Evolutionary conservation across 1,284 basidiomycete genomes (phyloP).

Genomic region (Cryptococcus sp.): DNA sequence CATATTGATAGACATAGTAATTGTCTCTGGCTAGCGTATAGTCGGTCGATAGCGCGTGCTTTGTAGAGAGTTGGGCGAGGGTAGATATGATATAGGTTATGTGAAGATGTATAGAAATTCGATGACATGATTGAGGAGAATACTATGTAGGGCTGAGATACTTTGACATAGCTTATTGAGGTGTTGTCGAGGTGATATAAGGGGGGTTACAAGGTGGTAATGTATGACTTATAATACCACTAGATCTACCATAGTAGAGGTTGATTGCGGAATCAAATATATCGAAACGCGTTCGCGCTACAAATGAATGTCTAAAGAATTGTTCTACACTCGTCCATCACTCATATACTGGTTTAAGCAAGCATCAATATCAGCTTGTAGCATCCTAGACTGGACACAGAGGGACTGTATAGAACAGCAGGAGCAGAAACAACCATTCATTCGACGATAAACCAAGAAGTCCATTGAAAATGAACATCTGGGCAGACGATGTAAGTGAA

Average conservation of each 20-base stretch:
- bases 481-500: slow-evolving; percentile 46
- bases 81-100: slow-evolving; percentile 65
- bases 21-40: slow-evolving; percentile 69
- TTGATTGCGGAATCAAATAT: not conserved
- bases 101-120: slow-evolving; percentile 43
- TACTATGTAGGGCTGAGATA: no score
- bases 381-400: no score
- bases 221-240: no score
- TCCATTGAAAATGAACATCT: slow-evolving; percentile 45
- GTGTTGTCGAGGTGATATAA: no score
- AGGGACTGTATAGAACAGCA: no score
- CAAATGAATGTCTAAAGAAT: not conserved
- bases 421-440: no score
- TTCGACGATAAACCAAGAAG: not conserved
- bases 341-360: no score
- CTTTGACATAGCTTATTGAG: no score
- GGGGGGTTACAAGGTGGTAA: no score
- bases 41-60: slow-evolving; percentile 69
- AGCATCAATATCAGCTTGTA: no score
- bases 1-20: slow-evolving; percentile 76
- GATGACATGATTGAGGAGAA: slow-evolving; percentile 31
- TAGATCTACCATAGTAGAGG: no score
- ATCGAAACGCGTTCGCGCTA: not conserved
- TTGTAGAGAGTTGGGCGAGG: slow-evolving; percentile 68
- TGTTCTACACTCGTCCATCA: not conserved